Evolutionary conservation across 139 green algal species (phyloP), one percentile per base, ranked within the genome.

Genomic region (Chlamydomonas sp.): DNA sequence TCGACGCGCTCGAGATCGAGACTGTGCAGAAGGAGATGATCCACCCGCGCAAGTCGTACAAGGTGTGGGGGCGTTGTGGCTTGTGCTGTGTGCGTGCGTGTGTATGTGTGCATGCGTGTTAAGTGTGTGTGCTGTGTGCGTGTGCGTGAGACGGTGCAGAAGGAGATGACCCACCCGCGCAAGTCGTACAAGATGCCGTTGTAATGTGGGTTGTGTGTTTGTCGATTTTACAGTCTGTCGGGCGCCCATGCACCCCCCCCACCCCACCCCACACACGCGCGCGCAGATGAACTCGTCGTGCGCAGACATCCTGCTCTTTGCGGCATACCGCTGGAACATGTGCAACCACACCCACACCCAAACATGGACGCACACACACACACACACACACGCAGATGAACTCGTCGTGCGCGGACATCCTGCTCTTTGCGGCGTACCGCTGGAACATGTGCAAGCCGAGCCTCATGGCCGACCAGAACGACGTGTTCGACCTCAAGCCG

Each of bases 11-110:
- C 67, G 95, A 99, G 88, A 98, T 99, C 58, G 95, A 99, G 88
- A 99, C 95, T 28, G 95, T 99, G 72, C 95, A 99, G 84, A 99
- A 99, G 89, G 95, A 99, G 86, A 99, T 95, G 39, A 99, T 99
- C 76, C 95, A 99, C 81, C 95, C 95, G 39, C 86, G 95, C 70
- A 99, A 99, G 85, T 91, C 77, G 30, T 99, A 99, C 86, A 99
- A 99, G n/a, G n/a, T n/a, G 43, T n/a, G n/a, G n/a, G n/a, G n/a
- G n/a, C n/a, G n/a, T n/a, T n/a, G n/a, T n/a, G n/a, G n/a, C n/a
- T n/a, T n/a, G n/a, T n/a, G n/a, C n/a, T n/a, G n/a, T n/a, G n/a
- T n/a, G n/a, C n/a, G n/a, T n/a, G n/a, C n/a, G n/a, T n/a, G n/a
- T n/a, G n/a, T n/a, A n/a, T n/a, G n/a, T n/a, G n/a, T n/a, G n/a